Base-by-base conservation (phyloP, 805 yeast species). In the Priceomyces medius region DNA sequence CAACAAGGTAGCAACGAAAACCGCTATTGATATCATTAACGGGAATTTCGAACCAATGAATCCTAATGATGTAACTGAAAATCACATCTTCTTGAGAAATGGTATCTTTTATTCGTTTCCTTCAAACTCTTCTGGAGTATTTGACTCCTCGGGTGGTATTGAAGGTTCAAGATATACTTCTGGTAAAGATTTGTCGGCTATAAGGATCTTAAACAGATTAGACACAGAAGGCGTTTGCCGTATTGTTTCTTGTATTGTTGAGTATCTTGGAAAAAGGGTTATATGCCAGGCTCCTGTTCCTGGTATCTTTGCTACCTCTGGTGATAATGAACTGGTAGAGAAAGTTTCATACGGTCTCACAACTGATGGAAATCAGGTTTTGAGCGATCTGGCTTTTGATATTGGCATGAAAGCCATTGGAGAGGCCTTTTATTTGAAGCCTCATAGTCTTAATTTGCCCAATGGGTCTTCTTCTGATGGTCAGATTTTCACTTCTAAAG, bases 241-340 rank as follows among this genome's bases (percentile, higher is more conserved):
- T 38, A 71, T 91, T 45, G 78, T 87, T 53, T 86, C 97, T 3
- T 76, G 90, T n/a, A 75, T 89, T 44, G 87, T 91, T 42, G 98
- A 91, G 63, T 91, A 79, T 66, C 81, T 86, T 56, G 99, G 98
- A 46, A 83, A 80, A 54, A 79, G 98, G 61, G 72, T 91, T 27
- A 76, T 91, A 28, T 88, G 95, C 61, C 98, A 91, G 68, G 87
- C 96, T 10, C 96, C 97, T 9, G 95, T 91, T 33, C 99, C 99
- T 12, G 98, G 98, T 45, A 79, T 85, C 42, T 83, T 85, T 61
- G 70, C 77, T 41, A 56, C 54, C 23, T 59, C 73, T 29, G 68
- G 63, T 29, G 73, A 72, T 36, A 69, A 63, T 31, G 75, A 65
- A 28, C 68, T 59, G 20, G 63, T 55, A 31, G 73, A 73, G 41